Base-by-base conservation (phyloP, 2,329 filamentous ascomycete genomes). In the Xenosphaeropsis pyriputrescens region DNA sequence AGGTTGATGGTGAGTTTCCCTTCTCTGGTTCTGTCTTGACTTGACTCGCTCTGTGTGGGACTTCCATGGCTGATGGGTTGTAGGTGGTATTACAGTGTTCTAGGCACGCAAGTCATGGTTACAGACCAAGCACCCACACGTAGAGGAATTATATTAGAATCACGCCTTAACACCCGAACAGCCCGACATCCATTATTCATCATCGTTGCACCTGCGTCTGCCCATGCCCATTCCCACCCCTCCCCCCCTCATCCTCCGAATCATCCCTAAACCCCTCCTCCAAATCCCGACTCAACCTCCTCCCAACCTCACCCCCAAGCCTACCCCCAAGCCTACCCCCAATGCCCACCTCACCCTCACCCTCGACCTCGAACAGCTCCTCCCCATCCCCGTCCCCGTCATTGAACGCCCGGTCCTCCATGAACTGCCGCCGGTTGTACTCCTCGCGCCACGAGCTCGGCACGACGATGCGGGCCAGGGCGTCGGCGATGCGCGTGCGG, bases 191-290 rank as follows among this genome's bases (percentile, higher is more conserved):
- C 22, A 9, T 3, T 3, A 3, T 11, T 3, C 22, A 26, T 26
- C 22, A 26, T 26, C 22, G 8, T 11, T 26, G 22, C 22, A 26
- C 22, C 22, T 26, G 22, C 4, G 12, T 11, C 22, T 26, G 22
- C 22, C 22, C 22, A 5, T 3, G 3, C 4, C 22, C 22, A 6
- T 11, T 26, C 22, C 22, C 8, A 6, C 8, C 22, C 4, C 8
- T 9, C 18, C 38, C 47, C 8, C 47, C 47, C 18, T 76, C 72
- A 29, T 79, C 74, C 39, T 79, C 75, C 52, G 79, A 83, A 47
- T 82, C 77, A 54, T 84, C 79, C 58, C 73, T 72, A 52, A 85
- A 85, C 0, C 78, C 79, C 50, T 79, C 70, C 55, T 89, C 83
- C 37, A 89, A 57, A 48, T 93, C 85, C 59, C 85, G 67, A 55